Evolutionary conservation across 768 basidiomycete species (phyloP), one percentile per base, ranked within the genome.

Genomic region (Phaeolepiota aurea): DNA sequence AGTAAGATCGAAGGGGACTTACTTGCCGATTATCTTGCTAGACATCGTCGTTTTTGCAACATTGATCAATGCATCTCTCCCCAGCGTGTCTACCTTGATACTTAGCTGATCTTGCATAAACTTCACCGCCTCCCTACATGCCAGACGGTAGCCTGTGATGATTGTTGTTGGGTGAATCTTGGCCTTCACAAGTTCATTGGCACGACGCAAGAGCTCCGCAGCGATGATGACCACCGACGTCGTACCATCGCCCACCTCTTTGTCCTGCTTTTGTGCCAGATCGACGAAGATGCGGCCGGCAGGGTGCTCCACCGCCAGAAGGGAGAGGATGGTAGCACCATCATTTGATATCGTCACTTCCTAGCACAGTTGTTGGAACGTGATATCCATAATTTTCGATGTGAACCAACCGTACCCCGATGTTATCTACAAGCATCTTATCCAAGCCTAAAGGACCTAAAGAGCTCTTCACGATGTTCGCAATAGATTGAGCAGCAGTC

Each of bases 281-380:
- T 97, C 92, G 35, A 98, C 93, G 49, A 99, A 91, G 47, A 99
- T 92, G 48, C 89, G 84, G 15, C 92, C 96, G 3, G 96, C 96
- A 19, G 96, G 96, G 56, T 98, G 91, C 54, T 96, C 90, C 33
- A 99, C 93, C 12, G 90, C 81, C 30, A 98, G 71, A 14, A 98
- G 72, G 16, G 88, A 83, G 28, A 99, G 79, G 52, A 99, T 99
- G n/a, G 96, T 98, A 12, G 96, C 96, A 36, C 96, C 96, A 66
- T 98, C 96, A 64, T 99, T 99, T 35, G 96, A 97, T 59, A 99
- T 98, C 20, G 96, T 98, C 20, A 98, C 93, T 74, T 99, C 96
- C 91, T 94, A 61, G 3, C n/a, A n/a, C n/a, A n/a, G n/a, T n/a
- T n/a, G n/a, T n/a, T n/a, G n/a, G n/a, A n/a, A n/a, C n/a, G n/a